A percentile compares a stretch with the other conserved stretches of the same genome.
Conservation (phyloP, 2,329 filamentous ascomycete genomes). For the Boeremia lycopersici region DNA sequence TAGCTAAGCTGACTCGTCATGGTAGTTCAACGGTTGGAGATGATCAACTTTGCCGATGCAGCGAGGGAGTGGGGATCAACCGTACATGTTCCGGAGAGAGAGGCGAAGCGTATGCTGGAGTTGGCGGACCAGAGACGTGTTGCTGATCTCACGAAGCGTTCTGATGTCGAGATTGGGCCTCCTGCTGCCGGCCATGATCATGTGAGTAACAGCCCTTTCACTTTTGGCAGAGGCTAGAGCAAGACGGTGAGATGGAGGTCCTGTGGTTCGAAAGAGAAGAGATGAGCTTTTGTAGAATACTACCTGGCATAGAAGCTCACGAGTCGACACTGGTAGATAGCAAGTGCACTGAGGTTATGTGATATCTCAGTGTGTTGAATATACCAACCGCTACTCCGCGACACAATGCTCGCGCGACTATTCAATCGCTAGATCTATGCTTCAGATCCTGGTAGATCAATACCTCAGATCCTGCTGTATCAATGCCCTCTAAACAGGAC, state of each 20-base stretch:
- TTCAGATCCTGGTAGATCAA: no score
- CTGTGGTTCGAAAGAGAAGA: no score
- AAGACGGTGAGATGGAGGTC: no score
- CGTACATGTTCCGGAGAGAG: conserved; percentile 26
- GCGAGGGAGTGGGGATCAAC: conserved; percentile 36
- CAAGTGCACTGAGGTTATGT: no score
- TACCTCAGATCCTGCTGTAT: background rate
- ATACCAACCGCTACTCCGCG: background rate
- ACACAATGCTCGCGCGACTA: background rate
- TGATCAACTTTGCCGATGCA: conserved; percentile 35
- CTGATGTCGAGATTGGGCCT: background rate
- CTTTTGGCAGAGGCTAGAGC: background rate
- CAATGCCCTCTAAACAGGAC: conserved; percentile 12
- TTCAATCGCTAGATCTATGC: conserved; percentile 1
- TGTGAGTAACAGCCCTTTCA: no score
- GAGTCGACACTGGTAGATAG: no score
- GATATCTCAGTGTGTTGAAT: no score
- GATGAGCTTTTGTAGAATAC: no score
- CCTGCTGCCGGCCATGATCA: no score
- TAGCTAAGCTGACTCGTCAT: background rate
- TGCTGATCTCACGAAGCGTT: conserved; percentile 15
- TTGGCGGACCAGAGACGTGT: conserved; percentile 25
- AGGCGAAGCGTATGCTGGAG: conserved; percentile 26
- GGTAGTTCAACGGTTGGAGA: conserved; percentile 19
- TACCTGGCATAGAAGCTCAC: no score